A percentile compares a stretch with the other conserved stretches of the same genome.
Conservation (phyloP, 2,329 filamentous ascomycete genomes). For the Reticulascus tulasneorum region DNA sequence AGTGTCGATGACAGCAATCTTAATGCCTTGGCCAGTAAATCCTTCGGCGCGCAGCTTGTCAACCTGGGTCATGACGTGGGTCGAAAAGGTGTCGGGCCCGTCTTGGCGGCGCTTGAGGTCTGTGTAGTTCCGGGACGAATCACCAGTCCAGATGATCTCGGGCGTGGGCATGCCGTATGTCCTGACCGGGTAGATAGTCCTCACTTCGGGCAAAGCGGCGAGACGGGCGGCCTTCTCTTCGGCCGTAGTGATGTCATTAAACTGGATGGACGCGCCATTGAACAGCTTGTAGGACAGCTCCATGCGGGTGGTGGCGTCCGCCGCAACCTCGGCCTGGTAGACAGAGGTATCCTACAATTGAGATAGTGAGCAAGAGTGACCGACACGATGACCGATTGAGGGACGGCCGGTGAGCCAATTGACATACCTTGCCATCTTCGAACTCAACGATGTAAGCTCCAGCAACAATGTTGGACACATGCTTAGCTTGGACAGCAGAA, state of each 20-base stretch:
- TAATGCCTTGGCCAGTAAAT: conserved; percentile 46
- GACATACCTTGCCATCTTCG: conserved; percentile 42
- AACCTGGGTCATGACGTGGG: conserved; percentile 54
- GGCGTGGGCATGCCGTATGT: conserved; percentile 40
- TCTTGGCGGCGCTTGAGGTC: conserved; percentile 26
- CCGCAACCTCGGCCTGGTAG: conserved; percentile 32
- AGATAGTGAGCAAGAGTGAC: conserved; percentile 4
- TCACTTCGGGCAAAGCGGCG: conserved; percentile 38
- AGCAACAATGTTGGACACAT: conserved; percentile 28
- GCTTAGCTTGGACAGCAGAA: conserved; percentile 22
- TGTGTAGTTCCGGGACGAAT: conserved; percentile 20
- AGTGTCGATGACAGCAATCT: conserved; percentile 50
- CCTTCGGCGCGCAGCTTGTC: conserved; percentile 47
- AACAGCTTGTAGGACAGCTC: conserved; percentile 48
- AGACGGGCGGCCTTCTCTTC: conserved; percentile 38
- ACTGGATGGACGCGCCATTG: conserved; percentile 50
- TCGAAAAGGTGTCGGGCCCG: conserved; percentile 29
- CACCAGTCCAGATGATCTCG: conserved; percentile 40
- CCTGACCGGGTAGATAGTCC: conserved; percentile 44
- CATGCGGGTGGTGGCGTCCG: conserved; percentile 41
- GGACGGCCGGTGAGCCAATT: rapidly evolving
- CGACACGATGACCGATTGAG: too few species aligned
- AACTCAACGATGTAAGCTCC: conserved; percentile 53
- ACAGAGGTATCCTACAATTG: conserved; percentile 35
- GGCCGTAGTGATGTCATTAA: conserved; percentile 42